phyloP scores from a whole-genome alignment of 2,329 filamentous ascomycete genomes.

The Zasmidium cellare region DNA sequence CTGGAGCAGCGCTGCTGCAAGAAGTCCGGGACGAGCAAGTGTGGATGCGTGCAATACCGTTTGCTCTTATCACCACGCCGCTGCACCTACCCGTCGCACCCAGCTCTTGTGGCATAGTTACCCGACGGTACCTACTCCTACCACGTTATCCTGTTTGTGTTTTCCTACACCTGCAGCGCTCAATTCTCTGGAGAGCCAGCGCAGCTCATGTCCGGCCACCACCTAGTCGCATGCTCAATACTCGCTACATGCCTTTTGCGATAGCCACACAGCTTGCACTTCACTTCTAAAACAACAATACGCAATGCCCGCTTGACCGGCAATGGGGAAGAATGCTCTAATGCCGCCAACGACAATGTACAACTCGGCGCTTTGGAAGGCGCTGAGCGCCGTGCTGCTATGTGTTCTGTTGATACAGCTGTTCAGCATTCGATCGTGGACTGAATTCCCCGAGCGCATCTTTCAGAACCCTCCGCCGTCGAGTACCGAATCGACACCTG shows the following conservation, averaged over 20 bases:
- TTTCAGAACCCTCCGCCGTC: background rate
- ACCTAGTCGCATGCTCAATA: background rate
- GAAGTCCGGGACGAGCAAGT: too few relatives aligned
- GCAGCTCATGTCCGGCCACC: background rate
- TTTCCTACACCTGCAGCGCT: too few relatives aligned
- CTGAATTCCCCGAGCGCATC: conserved; percentile 1
- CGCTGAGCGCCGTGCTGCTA: conserved; percentile 18
- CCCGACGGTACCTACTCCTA: too few relatives aligned
- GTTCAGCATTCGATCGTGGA: conserved; percentile 5
- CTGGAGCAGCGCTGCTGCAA: too few relatives aligned
- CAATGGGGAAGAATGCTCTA: background rate
- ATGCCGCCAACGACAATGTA: background rate
- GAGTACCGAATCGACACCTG: background rate
- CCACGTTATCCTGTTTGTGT: too few relatives aligned
- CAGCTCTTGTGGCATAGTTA: too few relatives aligned
- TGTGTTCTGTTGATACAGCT: conserved; percentile 21
- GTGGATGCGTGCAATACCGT: too few relatives aligned
- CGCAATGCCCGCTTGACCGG: background rate
- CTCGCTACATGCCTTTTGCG: background rate
- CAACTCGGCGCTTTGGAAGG: conserved; percentile 20
- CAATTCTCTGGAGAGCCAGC: too few relatives aligned
- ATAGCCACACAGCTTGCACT: background rate
- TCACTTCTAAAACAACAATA: background rate
- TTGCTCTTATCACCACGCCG: too few relatives aligned
- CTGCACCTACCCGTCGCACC: too few relatives aligned